Evolutionary conservation across 768 basidiomycete genomes (phyloP), one percentile per base, ranked within the genome.

Genomic region (Hemileccinum impolitum): DNA sequence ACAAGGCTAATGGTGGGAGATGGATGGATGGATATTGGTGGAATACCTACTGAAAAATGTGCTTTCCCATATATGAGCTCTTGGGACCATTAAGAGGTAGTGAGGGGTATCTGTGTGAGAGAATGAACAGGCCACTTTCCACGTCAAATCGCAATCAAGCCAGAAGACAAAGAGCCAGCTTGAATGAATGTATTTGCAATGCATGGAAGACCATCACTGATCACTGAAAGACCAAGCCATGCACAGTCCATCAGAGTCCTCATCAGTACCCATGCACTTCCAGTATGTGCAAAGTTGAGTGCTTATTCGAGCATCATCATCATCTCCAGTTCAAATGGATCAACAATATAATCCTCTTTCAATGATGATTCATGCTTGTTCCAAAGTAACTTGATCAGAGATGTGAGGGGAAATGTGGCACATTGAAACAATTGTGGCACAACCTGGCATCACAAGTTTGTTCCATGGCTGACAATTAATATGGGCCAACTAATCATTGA

Each of bases 121-220:
- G 37, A n/a, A 11, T 52, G 14, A 2, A 55, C 10, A 0, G 50
- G 53, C 51, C 53, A 55, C 3, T 35, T 42, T 1, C 43, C 42
- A 0, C 7, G 18, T 1, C 35, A 9, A 1, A 54, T 25, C 2
- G 5, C 1, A 0, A 54, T 6, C 1, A 42, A 26, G 0, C 50
- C 45, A 0, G 31, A 15, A 2, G 34, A 26, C 15, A 54, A 6
- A 4, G 35, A 8, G 0, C 49, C 53, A 1, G 1, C 5, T 0
- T 10, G 44, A 8, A 54, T 43, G 34, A 52, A 51, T 0, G 31
- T 7, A 1, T 2, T 19, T 1, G 38, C 35, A 6, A 53, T 37
- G 28, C 52, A 53, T 7, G 52, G 48, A 0, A 53, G 35, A 0
- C 53, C 41, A 23, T 54, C 45, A 26, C 51, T 41, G 10, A 54